A percentile compares a stretch with the other conserved stretches of the same genome.
These are phyloP conservation scores for Cladosporium sp. DNA, from an alignment of 2,329 filamentous ascomycete species.

Conservation along the genomic window DNA sequence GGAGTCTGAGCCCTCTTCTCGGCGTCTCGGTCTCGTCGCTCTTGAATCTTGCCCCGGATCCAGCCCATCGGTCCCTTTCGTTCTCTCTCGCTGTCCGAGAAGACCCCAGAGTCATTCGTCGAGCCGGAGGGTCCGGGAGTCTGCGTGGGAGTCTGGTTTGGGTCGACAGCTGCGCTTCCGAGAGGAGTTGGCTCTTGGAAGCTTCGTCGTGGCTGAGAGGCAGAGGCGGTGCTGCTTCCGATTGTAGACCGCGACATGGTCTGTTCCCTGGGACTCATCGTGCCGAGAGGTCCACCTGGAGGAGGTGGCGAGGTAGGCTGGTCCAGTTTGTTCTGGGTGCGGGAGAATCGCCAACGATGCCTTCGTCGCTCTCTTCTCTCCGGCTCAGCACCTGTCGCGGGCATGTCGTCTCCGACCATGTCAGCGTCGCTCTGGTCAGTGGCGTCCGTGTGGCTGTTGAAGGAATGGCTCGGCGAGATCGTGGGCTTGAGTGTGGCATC, in stretches of 20 bases:
- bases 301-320: slow-evolving; percentile 18
- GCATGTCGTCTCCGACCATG: slow-evolving; percentile 55
- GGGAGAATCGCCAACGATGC: slow-evolving; percentile 65
- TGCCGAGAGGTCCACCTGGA: slow-evolving; percentile 19
- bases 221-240: slow-evolving; percentile 22
- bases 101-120: slow-evolving; percentile 23
- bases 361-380: slow-evolving; percentile 59
- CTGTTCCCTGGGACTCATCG: slow-evolving; percentile 25
- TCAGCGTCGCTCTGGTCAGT: slow-evolving; percentile 81
- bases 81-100: slow-evolving; percentile 38
- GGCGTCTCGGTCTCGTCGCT: slow-evolving; percentile 49
- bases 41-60: slow-evolving; percentile 59
- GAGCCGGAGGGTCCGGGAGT: slow-evolving; percentile 10
- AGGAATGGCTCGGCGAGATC: slow-evolving; percentile 68
- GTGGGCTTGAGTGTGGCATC: slow-evolving; percentile 55
- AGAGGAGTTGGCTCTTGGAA: slow-evolving; percentile 25
- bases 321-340: slow-evolving; percentile 26
- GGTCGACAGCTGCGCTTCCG: slow-evolving; percentile 17
- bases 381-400: slow-evolving; percentile 12
- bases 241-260: slow-evolving; percentile 29
- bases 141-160: slow-evolving; percentile 12
- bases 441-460: slow-evolving; percentile 62
- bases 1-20: slow-evolving; percentile 39
- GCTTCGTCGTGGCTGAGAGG: slow-evolving; percentile 21
- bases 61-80: slow-evolving; percentile 59